Percentiles rank a stretch among this genome's conserved stretches.
Evolutionary conservation across 139 green algal genomes (phyloP).

Genomic region (Micromonas pusilla): DNA sequence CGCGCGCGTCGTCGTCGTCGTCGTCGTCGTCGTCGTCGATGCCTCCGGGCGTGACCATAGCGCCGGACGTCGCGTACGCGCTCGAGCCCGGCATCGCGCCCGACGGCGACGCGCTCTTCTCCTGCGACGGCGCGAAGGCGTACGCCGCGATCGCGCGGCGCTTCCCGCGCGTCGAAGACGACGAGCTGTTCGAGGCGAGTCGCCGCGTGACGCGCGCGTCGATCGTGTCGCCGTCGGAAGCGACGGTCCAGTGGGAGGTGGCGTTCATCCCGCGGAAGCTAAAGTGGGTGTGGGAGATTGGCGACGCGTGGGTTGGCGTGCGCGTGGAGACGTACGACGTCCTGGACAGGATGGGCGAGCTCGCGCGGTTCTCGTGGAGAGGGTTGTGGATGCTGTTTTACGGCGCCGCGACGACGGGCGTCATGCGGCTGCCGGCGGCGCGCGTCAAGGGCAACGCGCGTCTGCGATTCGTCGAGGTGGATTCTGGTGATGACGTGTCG

Average conservation of each 20-base stretch:
- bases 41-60: too few species aligned
- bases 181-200: background rate
- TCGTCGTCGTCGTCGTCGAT: background rate
- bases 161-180: background rate
- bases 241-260: background rate
- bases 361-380: background rate
- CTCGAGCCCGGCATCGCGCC: background rate
- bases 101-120: background rate
- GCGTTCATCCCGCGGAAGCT: slow-evolving; percentile 14
- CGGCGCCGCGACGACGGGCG: background rate
- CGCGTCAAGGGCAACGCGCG: background rate
- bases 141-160: background rate
- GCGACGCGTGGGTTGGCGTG: background rate
- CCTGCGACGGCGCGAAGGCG: too few species aligned
- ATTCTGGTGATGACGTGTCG: background rate
- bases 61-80: too few species aligned
- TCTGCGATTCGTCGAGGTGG: background rate
- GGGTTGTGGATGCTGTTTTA: background rate
- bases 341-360: slow-evolving; percentile 8
- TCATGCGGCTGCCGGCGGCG: background rate
- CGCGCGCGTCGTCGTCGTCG: background rate
- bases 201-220: background rate
- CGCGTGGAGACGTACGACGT: background rate
- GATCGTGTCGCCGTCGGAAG: background rate
- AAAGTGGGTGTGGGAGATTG: background rate